Base-by-base conservation (phyloP, 331 rosid genomes). In the Arachis monticola region DNA sequence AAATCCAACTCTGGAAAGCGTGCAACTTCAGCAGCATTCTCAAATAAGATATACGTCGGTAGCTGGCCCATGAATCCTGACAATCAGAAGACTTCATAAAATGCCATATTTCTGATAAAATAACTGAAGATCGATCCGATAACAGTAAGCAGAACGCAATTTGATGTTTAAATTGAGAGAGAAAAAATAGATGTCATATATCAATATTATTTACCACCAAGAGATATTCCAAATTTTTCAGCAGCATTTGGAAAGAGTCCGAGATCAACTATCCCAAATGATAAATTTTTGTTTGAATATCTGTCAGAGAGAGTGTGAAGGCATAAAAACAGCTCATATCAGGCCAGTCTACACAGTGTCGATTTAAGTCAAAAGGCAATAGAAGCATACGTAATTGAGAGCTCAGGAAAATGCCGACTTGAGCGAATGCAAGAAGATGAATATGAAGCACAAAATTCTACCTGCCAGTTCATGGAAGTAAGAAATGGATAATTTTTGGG, bases 231-330 rank as follows among this genome's bases (percentile, higher is more conserved):
- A 77, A 90, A 88, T 32, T 84, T 85, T 65, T 77, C 91, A 4
- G 97, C 97, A 67, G 93, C 93, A 70, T 90, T 95, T 73, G 99
- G 99, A 85, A 95, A 95, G 81, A 95, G 88, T 38, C 99, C 97
- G 66, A 95, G 92, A 77, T 92, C 93, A 86, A 95, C 88, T 72
- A 87, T 86, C 80, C 93, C 99, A 83, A 92, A 92, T 46, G 97
- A 90, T 27, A 95, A 85, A 65, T 69, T 87, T 86, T 86, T 95
- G 91, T 75, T 92, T 30, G 99, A 92, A 80, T 95, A 95, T 80
- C 99, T 95, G 91, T 79, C 45, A 76, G 10, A 67, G 51, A 75
- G 71, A 72, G 70, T 62, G 62, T 42, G 11, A 51, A 51, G 57
- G 57, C 57, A 51, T 60, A 22, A 17, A 68, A 58, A 70, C 42